These are phyloP conservation scores for Eucalyptus marginata DNA, from an alignment of 345 rosid genomes.

Conservation along the genomic window DNA sequence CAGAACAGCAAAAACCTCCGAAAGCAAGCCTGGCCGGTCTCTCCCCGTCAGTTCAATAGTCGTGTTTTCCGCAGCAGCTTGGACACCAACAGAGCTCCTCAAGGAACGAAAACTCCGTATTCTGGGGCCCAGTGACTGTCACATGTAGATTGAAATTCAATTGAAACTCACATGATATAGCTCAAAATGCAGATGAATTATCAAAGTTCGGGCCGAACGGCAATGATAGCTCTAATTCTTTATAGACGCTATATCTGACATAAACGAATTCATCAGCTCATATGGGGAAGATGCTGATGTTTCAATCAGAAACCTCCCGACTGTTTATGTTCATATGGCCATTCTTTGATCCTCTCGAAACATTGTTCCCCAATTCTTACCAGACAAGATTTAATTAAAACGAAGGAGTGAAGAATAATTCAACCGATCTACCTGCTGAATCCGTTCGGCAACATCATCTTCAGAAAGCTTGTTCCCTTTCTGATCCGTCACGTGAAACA, in stretches of 20 bases:
- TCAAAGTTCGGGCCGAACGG: not conserved
- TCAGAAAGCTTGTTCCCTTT: conserved; percentile 57
- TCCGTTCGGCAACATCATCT: conserved; percentile 50
- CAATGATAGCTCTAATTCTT: not conserved
- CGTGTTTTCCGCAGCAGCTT: conserved; percentile 38
- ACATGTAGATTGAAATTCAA: not conserved
- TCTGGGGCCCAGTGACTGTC: conserved; percentile 58
- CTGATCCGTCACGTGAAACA: conserved; percentile 70
- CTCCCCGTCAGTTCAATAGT: conserved; percentile 69
- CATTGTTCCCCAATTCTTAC: not conserved
- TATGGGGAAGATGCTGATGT: not conserved
- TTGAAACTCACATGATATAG: not conserved
- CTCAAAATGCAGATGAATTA: not conserved
- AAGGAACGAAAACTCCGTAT: conserved; percentile 47
- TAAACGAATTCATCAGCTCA: not conserved
- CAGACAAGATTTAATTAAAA: not conserved
- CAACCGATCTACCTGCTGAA: conserved; percentile 55
- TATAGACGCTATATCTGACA: not conserved
- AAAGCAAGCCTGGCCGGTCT: conserved; percentile 76
- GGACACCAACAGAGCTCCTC: conserved; percentile 59
- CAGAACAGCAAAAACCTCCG: conserved; percentile 70
- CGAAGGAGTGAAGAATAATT: not conserved
- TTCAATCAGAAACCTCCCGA: not conserved
- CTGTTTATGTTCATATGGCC: not conserved
- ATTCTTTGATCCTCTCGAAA: not conserved